Conservation (phyloP, 1,284 basidiomycete genomes). For the Puccinia hordei region DNA sequence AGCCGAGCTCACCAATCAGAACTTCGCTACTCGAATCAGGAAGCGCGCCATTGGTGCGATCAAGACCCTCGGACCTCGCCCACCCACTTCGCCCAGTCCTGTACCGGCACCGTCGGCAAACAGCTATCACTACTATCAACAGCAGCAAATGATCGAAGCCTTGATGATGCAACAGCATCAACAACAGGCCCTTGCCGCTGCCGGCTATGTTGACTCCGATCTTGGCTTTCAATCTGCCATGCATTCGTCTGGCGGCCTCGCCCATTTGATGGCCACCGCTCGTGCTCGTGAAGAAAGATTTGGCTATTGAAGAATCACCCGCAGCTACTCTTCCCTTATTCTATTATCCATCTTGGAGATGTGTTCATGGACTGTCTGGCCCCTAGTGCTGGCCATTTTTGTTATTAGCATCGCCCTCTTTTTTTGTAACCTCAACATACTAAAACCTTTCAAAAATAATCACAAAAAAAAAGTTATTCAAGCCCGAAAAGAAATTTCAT, state of each 20-base stretch:
- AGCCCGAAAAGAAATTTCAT: background rate
- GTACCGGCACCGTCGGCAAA: background rate
- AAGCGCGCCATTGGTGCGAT: constrained; percentile 46
- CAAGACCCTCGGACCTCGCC: constrained; percentile 35
- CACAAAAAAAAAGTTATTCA: background rate
- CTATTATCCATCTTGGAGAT: constrained; percentile 19
- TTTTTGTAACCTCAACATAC: background rate
- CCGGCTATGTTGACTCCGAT: constrained; percentile 22
- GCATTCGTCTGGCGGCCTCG: constrained; percentile 22
- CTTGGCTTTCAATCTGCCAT: constrained; percentile 20
- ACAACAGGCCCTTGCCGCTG: constrained; percentile 23
- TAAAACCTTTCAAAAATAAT: background rate
- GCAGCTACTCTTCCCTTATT: background rate
- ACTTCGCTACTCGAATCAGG: constrained; percentile 47
- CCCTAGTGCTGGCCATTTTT: background rate
- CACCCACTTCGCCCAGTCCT: constrained; percentile 1
- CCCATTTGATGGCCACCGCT: constrained; percentile 44
- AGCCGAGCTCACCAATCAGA: constrained; percentile 50
- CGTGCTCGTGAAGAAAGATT: constrained; percentile 44
- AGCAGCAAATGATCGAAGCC: constrained; percentile 42
- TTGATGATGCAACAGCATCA: constrained; percentile 41
- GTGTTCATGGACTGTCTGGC: constrained; percentile 13
- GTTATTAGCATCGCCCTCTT: background rate
- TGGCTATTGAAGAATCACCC: constrained; percentile 28
- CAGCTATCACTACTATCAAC: constrained; percentile 21